Percentiles rank a stretch among this genome's conserved stretches.
Conservation (phyloP, 768 basidiomycete species). For the Russula brevipes region DNA sequence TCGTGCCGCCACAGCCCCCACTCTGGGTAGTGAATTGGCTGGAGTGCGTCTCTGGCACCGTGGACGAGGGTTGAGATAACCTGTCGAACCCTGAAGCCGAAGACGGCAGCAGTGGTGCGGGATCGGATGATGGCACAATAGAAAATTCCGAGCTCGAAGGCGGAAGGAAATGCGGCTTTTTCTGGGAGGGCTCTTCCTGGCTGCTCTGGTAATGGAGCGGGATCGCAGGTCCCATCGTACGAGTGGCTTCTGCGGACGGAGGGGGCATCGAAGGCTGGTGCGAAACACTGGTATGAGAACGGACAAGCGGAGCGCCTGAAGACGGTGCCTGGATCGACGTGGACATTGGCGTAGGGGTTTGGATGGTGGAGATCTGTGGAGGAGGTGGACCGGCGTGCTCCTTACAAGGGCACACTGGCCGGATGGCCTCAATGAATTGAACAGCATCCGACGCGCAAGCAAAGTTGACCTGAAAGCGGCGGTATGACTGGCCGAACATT, state of each 20-base stretch:
- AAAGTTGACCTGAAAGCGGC: constrained; percentile 75
- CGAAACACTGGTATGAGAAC: neutral
- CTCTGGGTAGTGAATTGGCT: neutral
- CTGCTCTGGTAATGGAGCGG: neutral
- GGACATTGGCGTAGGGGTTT: constrained; percentile 22
- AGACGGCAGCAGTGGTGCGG: neutral
- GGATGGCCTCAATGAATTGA: constrained; percentile 58
- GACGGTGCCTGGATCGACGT: constrained; percentile 1
- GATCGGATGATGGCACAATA: constrained; percentile 7
- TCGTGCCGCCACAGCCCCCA: neutral
- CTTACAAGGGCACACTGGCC: constrained; percentile 71
- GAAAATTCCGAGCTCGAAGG: constrained; percentile 15
- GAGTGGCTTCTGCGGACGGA: neutral
- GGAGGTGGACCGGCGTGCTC: constrained; percentile 40
- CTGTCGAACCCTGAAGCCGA: neutral
- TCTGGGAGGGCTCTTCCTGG: neutral
- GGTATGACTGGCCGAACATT: constrained; percentile 47
- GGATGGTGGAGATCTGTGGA: constrained; percentile 24
- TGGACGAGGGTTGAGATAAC: constrained; percentile 1
- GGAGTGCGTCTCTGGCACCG: neutral
- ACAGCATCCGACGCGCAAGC: constrained; percentile 42
- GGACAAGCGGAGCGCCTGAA: neutral
- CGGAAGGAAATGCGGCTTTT: neutral
- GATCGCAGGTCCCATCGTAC: neutral
- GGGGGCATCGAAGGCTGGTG: constrained; percentile 9